phyloP scores from a whole-genome alignment of 2,329 filamentous ascomycete species.

The Sporothrix variecibatus region DNA sequence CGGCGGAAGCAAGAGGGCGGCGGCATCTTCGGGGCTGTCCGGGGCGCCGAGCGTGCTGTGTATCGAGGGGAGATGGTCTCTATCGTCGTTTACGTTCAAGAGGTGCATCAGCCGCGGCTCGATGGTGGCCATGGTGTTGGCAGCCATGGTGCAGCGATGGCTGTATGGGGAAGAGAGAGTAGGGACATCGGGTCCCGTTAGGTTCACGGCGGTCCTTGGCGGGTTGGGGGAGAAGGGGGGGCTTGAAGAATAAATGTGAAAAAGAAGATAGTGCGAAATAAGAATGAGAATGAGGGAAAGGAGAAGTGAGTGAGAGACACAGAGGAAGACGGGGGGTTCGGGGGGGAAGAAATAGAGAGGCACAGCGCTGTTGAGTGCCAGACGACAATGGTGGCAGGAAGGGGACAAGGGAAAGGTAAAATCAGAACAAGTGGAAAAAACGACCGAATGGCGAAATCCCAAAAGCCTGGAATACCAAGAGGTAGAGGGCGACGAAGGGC shows the following conservation, averaged over 20 bases:
- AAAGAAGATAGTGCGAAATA: not conserved
- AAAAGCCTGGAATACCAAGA: not conserved
- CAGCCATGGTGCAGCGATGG: constrained; percentile 56
- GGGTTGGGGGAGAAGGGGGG: constrained; percentile 5
- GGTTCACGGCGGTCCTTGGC: not conserved
- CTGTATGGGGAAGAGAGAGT: constrained; percentile 34
- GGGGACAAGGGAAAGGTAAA: constrained; percentile 21
- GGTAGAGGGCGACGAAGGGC: not conserved
- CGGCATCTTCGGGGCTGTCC: constrained; percentile 18
- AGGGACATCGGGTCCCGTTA: constrained; percentile 40
- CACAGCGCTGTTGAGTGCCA: not conserved
- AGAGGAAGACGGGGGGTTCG: not conserved
- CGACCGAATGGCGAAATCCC: not conserved
- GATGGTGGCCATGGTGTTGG: constrained; percentile 65
- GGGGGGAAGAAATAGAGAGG: not conserved
- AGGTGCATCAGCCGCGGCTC: constrained; percentile 68
- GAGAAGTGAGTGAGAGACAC: not conserved
- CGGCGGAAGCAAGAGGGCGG: constrained; percentile 48
- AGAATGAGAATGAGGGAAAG: constrained; percentile 7
- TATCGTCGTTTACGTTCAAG: constrained; percentile 55
- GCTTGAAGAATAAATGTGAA: not conserved
- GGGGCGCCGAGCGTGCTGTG: constrained; percentile 47
- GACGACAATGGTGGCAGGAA: not conserved
- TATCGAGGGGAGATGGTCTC: constrained; percentile 34
- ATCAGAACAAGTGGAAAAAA: constrained; percentile 16